Evolutionary conservation across 2,329 filamentous ascomycete genomes (phyloP), one percentile per base, ranked within the genome.

Genomic region (Colletotrichum truncatum): DNA sequence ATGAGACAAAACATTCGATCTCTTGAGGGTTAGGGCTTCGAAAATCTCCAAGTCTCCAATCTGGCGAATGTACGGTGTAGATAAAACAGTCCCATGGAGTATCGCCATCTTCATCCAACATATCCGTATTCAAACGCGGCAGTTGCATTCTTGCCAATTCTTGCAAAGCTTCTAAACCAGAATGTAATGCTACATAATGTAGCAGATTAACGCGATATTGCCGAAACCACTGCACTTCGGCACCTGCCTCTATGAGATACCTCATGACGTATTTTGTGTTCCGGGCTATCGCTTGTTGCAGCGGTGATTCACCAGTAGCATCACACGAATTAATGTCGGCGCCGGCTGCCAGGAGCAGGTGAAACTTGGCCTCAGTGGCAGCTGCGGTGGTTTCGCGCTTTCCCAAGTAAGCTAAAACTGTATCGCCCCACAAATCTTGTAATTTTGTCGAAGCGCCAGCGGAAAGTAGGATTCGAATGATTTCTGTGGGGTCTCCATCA

Each of bases 271-370:
- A n/a, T n/a, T n/a, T n/a, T n/a, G n/a, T n/a, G n/a, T 4, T 25
- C 34, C 0, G 6, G 14, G 0, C 26, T 12, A 3, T 16, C 2
- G 1, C 9, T 1, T 4, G 0, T 0, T 4, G 0, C 2, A 65
- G 12, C 3, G 62, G 41, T 1, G 12, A 23, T 4, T 0, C 4
- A 5, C 9, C 49, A 0, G 0, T 0, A 1, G 0, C 0, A 3
- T 11, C 2, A 5, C 1, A 14, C 1, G n/a, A 39, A 4, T 65
- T 28, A 0, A 65, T n/a, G 1, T 56, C 26, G 4, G 41, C 8
- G 0, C 57, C 62, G 1, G 62, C 57, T 0, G 39, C 30, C 1
- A 63, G 3, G 3, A 65, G 57, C 1, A 65, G 21, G 3, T 14
- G 41, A 2, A 56, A 6, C n/a, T 0, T 41, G 2, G 2, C 23